Conservation (phyloP, 371 early-diverging fungal species). For the Mucor mucedo region DNA sequence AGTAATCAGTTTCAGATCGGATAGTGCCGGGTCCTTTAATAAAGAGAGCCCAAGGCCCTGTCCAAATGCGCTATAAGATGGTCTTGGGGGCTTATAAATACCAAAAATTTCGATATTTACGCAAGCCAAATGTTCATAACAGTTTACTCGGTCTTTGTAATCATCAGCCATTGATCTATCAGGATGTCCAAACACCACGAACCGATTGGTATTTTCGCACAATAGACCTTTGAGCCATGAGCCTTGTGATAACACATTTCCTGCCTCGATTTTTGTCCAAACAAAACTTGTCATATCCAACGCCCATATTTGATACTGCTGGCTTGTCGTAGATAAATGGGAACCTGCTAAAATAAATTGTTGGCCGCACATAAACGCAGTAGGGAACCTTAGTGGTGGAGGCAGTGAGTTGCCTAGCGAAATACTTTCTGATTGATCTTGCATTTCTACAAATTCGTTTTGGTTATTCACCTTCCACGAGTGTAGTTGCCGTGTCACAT, state of each 20-base stretch:
- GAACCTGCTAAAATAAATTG: slow-evolving; percentile 74
- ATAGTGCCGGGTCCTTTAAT: slow-evolving; percentile 56
- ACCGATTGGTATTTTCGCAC: slow-evolving; percentile 59
- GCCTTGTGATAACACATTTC: slow-evolving; percentile 62
- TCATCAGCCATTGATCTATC: slow-evolving; percentile 65
- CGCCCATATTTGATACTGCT: slow-evolving; percentile 76
- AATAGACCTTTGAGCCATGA: slow-evolving; percentile 76
- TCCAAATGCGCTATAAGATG: slow-evolving; percentile 37
- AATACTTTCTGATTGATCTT: slow-evolving; percentile 63
- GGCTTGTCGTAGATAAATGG: slow-evolving; percentile 58
- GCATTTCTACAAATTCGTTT: slow-evolving; percentile 41
- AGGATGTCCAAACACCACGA: slow-evolving; percentile 76
- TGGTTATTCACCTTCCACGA: slow-evolving; percentile 48
- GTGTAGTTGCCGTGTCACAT: slow-evolving; percentile 67
- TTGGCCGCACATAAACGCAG: slow-evolving; percentile 66
- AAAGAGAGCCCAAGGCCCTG: slow-evolving; percentile 64
- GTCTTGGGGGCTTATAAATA: slow-evolving; percentile 50
- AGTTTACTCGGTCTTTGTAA: slow-evolving; percentile 71
- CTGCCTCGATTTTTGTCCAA: slow-evolving; percentile 74
- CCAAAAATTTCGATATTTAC: slow-evolving; percentile 73
- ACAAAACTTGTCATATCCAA: slow-evolving; percentile 60
- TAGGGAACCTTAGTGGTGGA: slow-evolving; percentile 77
- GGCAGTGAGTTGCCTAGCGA: slow-evolving; percentile 54
- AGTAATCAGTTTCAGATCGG: slow-evolving; percentile 61
- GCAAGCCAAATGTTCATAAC: slow-evolving; percentile 62